These are phyloP conservation scores for Aegilops sharonensis DNA, from an alignment of 176 grass and related monocot genomes.

Conservation along the genomic window DNA sequence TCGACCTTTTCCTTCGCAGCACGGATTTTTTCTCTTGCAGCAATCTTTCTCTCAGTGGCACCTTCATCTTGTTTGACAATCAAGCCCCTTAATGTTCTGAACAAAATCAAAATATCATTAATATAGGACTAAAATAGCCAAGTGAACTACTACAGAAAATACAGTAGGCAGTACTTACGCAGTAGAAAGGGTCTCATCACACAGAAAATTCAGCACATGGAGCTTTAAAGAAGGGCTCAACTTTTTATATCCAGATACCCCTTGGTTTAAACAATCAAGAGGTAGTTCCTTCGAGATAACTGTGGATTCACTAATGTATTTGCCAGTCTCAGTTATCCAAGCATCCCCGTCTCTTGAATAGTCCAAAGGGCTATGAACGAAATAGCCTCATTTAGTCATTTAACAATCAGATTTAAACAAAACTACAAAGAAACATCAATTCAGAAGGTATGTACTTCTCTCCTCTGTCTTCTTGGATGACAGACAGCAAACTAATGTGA, in stretches of 20 bases:
- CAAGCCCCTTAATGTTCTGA: slow-evolving; percentile 68
- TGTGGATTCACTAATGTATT: slow-evolving; percentile 49
- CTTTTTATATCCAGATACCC: slow-evolving; percentile 56
- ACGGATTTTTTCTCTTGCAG: slow-evolving; percentile 42
- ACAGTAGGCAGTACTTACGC: slow-evolving; percentile 53
- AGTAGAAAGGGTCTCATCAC: slow-evolving; percentile 67
- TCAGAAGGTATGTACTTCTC: slow-evolving; percentile 46
- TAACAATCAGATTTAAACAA: slow-evolving; percentile 1
- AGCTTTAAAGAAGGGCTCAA: slow-evolving; percentile 64
- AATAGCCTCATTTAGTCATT: slow-evolving; percentile 24
- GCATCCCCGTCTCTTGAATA: slow-evolving; percentile 53
- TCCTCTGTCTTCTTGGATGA: slow-evolving; percentile 55
- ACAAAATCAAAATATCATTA: slow-evolving; percentile 19
- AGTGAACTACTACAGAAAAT: slow-evolving; percentile 22
- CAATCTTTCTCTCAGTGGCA: slow-evolving; percentile 49
- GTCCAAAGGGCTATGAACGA: slow-evolving; percentile 38
- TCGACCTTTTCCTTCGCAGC: slow-evolving; percentile 78
- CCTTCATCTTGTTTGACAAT: slow-evolving; percentile 58
- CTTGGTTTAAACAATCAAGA: slow-evolving; percentile 45
- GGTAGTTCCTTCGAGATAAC: slow-evolving; percentile 42
- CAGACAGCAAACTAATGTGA: slow-evolving; percentile 71
- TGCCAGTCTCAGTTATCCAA: slow-evolving; percentile 58
- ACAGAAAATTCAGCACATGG: slow-evolving; percentile 78
- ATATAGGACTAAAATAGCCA: not conserved
- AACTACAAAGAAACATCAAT: slow-evolving; percentile 9